Evolutionary conservation across 345 rosid species (phyloP).

Genomic region (Aquilaria sinensis): DNA sequence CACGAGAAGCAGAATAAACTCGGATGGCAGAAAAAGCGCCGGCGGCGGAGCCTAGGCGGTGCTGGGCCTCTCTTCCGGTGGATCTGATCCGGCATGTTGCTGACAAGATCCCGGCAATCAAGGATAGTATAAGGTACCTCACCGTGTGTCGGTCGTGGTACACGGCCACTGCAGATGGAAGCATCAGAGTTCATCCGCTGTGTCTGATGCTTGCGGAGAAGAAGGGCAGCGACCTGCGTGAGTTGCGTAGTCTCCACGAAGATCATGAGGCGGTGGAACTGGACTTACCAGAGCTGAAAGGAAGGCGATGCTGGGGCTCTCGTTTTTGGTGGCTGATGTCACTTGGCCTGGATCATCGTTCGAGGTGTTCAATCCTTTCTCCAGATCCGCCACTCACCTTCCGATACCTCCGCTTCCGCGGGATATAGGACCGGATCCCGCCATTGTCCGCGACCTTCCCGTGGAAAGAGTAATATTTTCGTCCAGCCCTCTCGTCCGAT

Average conservation of each 20-base stretch:
- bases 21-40: too few species aligned
- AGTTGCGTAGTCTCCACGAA: neutral
- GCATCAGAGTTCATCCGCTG: too few species aligned
- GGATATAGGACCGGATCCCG: too few species aligned
- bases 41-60: too few species aligned
- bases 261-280: neutral
- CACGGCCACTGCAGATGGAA: neutral
- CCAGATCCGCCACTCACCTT: neutral
- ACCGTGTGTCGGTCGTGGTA: neutral
- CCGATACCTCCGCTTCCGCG: neutral
- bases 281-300: neutral
- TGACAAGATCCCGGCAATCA: neutral
- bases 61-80: neutral
- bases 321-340: neutral
- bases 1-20: too few species aligned
- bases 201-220: neutral
- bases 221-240: neutral
- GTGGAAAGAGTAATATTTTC: neutral
- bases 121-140: neutral
- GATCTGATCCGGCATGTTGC: neutral
- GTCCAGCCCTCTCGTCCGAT: neutral
- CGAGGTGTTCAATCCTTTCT: neutral
- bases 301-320: neutral
- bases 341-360: neutral
- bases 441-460: neutral